Evolutionary conservation across 495 filamentous ascomycete species (phyloP).

Genomic region (Viridothelium virens): DNA sequence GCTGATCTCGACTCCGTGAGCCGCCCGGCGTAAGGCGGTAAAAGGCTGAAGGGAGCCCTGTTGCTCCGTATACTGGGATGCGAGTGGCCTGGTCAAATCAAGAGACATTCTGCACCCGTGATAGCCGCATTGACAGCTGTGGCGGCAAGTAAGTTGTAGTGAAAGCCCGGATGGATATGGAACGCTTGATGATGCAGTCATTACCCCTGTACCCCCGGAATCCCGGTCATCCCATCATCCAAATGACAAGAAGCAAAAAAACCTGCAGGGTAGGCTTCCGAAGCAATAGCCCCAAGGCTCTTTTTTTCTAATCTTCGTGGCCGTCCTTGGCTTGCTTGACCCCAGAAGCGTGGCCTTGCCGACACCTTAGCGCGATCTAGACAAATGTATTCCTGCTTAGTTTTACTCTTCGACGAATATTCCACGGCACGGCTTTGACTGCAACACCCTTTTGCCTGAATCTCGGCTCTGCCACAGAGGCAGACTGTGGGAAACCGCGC

Average conservation of each 20-base stretch:
- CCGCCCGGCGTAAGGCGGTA: slow-evolving; percentile 12
- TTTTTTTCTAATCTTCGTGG: neutral
- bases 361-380: slow-evolving; percentile 2
- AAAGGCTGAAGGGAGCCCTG: neutral
- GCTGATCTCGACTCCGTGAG: slow-evolving; percentile 10
- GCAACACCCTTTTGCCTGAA: neutral
- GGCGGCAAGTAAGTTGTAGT: slow-evolving; percentile 2
- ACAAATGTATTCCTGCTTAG: slow-evolving; percentile 1
- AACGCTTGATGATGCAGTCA: slow-evolving; percentile 12
- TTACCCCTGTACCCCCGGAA: neutral
- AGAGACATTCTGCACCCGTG: neutral
- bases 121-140: slow-evolving; percentile 6
- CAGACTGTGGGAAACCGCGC: neutral
- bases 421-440: neutral
- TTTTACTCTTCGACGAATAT: neutral
- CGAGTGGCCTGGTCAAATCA: slow-evolving; percentile 1
- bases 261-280: slow-evolving; percentile 5
- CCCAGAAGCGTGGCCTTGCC: neutral
- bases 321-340: neutral
- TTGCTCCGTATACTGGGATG: neutral
- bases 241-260: neutral
- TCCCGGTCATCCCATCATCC: slow-evolving; percentile 4
- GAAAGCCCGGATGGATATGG: neutral
- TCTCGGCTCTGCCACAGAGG: slow-evolving; percentile 3
- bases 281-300: neutral